Evolutionary conservation across 768 basidiomycete species (phyloP).

Genomic region (Suillus paluster): DNA sequence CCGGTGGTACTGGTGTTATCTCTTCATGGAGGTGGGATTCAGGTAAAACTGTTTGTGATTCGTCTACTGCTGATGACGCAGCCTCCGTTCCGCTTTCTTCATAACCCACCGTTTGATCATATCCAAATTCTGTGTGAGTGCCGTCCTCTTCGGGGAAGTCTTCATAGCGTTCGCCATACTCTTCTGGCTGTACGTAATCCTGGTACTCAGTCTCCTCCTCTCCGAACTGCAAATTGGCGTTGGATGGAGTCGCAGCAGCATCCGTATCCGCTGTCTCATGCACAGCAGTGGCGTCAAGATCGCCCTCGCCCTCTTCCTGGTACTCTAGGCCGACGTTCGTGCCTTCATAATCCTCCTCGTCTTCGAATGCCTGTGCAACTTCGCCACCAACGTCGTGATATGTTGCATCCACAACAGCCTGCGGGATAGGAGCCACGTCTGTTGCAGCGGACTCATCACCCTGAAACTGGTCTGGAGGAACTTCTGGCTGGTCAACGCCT

Average conservation of each 20-base stretch:
- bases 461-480: slow-evolving; percentile 6
- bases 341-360: slow-evolving; percentile 26
- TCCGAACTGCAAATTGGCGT: slow-evolving; percentile 21
- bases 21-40: slow-evolving; percentile 18
- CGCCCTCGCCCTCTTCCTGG: slow-evolving; percentile 21
- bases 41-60: slow-evolving; percentile 16
- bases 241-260: slow-evolving; percentile 10
- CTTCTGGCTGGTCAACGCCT: slow-evolving; percentile 7
- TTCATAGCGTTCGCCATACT: slow-evolving; percentile 42
- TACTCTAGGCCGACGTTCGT: slow-evolving; percentile 23
- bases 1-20: slow-evolving; percentile 20
- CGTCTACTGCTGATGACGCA: slow-evolving; percentile 22
- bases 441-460: slow-evolving; percentile 9
- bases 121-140: slow-evolving; percentile 16
- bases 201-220: slow-evolving; percentile 40
- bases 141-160: slow-evolving; percentile 36
- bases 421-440: slow-evolving; percentile 12
- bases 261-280: slow-evolving; percentile 33
- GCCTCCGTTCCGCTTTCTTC: slow-evolving; percentile 26
- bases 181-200: slow-evolving; percentile 37
- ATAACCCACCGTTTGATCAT: slow-evolving; percentile 22
- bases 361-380: slow-evolving; percentile 19
- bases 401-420: slow-evolving; percentile 14
- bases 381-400: slow-evolving; percentile 23
- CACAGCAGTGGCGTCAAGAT: slow-evolving; percentile 33